Conservation (phyloP, 2,329 filamentous ascomycete genomes). For the Cercospora canescens region DNA sequence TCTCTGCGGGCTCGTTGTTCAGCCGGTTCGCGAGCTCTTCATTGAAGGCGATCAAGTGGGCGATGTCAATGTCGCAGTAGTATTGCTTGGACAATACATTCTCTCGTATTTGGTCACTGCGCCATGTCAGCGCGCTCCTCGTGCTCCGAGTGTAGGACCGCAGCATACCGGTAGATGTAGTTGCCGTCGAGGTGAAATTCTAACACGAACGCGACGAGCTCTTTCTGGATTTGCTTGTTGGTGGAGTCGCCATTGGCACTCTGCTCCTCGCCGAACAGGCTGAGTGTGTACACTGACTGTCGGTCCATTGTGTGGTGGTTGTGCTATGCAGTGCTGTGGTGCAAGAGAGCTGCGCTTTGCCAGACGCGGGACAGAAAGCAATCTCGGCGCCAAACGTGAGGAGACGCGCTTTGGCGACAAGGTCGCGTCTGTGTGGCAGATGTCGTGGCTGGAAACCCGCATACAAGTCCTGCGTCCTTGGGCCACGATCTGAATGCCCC, state of each 20-base stretch:
- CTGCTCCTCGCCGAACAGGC: conserved; percentile 63
- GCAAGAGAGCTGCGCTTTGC: not conserved
- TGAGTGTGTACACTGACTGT: conserved; percentile 82
- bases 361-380: not conserved
- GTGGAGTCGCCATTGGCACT: conserved; percentile 37
- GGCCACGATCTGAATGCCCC: no score
- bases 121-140: conserved; percentile 32
- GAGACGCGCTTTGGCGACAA: conserved; percentile 9
- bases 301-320: conserved; percentile 67
- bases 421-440: conserved; percentile 1
- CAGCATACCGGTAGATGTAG: conserved; percentile 82
- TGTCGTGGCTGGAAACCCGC: not conserved
- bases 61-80: conserved; percentile 94
- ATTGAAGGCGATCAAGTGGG: conserved; percentile 92
- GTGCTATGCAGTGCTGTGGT: conserved; percentile 8
- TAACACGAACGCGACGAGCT: conserved; percentile 87
- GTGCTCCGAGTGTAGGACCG: not conserved
- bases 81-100: conserved; percentile 94
- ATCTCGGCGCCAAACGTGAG: not conserved
- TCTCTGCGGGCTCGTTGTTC: conserved; percentile 84
- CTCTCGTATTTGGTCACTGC: conserved; percentile 88
- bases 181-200: conserved; percentile 92
- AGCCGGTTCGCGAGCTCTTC: conserved; percentile 91
- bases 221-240: conserved; percentile 63
- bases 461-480: not conserved